Percentiles rank a stretch among this genome's conserved stretches.
Evolutionary conservation across 2,329 filamentous ascomycete species (phyloP).

Genomic region (Huntiella moniliformis): DNA sequence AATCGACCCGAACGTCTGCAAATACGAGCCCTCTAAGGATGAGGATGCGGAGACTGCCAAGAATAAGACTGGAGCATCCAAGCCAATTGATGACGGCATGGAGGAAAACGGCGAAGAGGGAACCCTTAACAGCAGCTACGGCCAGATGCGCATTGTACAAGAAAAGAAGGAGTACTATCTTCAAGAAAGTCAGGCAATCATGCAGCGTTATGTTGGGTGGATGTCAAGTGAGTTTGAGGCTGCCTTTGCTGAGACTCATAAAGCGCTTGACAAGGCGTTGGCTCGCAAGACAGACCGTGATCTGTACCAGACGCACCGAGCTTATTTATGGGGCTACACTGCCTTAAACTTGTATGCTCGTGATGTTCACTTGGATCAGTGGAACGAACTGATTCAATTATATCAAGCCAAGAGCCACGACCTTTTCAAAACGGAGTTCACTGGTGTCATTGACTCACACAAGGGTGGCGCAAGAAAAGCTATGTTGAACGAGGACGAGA

Average conservation of each 20-base stretch:
- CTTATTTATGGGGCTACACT: conserved; percentile 70
- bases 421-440: conserved; percentile 68
- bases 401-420: conserved; percentile 63
- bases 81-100: not conserved
- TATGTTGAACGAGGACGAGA: conserved; percentile 57
- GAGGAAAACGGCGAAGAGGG: conserved; percentile 22
- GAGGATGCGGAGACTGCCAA: conserved; percentile 19
- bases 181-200: conserved; percentile 55
- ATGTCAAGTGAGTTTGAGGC: conserved; percentile 66
- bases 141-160: conserved; percentile 81
- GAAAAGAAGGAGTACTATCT: conserved; percentile 87
- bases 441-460: conserved; percentile 59
- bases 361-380: conserved; percentile 65
- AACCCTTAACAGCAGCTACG: conserved; percentile 53
- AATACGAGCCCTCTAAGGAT: conserved; percentile 27
- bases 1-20: conserved; percentile 65
- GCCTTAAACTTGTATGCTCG: conserved; percentile 74
- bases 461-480: conserved; percentile 60
- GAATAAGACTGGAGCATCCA: not conserved
- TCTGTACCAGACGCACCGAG: conserved; percentile 50
- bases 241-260: conserved; percentile 50
- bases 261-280: conserved; percentile 40
- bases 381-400: conserved; percentile 58
- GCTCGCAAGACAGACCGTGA: conserved; percentile 56
- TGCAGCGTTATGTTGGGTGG: conserved; percentile 62